Conservation (phyloP, 2,329 filamentous ascomycete genomes). For the Fusarium foetens region DNA sequence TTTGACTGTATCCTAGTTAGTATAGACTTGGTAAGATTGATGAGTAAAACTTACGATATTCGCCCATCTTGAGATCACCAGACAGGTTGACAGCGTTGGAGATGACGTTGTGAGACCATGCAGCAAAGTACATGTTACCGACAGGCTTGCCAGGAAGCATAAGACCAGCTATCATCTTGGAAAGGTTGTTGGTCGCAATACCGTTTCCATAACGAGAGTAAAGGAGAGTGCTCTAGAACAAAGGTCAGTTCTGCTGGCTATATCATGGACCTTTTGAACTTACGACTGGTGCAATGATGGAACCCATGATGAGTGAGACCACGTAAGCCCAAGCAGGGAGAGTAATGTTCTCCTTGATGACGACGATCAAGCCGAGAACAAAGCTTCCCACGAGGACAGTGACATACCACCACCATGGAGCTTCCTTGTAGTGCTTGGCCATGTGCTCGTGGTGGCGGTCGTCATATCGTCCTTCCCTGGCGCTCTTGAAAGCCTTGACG, state of each 20-base stretch:
- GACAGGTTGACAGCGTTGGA: constrained; percentile 59
- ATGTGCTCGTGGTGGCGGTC: constrained; percentile 65
- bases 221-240: constrained; percentile 58
- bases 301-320: constrained; percentile 56
- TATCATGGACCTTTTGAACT: constrained; percentile 5
- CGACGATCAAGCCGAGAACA: constrained; percentile 58
- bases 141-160: constrained; percentile 61
- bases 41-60: constrained; percentile 58
- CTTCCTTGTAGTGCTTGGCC: constrained; percentile 63
- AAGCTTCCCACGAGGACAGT: constrained; percentile 56
- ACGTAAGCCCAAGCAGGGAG: constrained; percentile 60
- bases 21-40: accelerated
- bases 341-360: constrained; percentile 58
- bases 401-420: constrained; percentile 60
- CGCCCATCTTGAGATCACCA: constrained; percentile 67
- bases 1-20: constrained; percentile 54
- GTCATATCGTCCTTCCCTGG: constrained; percentile 54
- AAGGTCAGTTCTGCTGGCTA: constrained; percentile 2
- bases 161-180: constrained; percentile 66
- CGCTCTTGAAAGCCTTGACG: constrained; percentile 57
- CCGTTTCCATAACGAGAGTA: constrained; percentile 65
- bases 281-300: constrained; percentile 61
- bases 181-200: constrained; percentile 68
- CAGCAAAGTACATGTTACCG: constrained; percentile 68
- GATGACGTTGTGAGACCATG: constrained; percentile 69